phyloP scores from a whole-genome alignment of 192 early-diverging fungal species.

The Entophlyctis luteolus region DNA sequence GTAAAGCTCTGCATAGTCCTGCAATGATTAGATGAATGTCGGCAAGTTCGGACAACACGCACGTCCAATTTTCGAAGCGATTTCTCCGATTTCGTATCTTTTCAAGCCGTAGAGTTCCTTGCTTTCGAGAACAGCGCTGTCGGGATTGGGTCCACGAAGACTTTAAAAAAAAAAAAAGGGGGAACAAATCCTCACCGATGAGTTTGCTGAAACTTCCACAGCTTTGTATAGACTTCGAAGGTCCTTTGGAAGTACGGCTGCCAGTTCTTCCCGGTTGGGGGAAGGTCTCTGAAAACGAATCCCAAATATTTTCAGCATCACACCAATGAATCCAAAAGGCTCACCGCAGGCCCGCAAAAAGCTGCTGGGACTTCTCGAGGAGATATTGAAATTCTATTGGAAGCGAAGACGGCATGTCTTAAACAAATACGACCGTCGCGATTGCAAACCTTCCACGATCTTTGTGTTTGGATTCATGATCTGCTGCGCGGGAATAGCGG shows the following conservation, averaged over 20 bases:
- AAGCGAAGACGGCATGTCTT: neutral
- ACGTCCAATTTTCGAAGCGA: conserved; percentile 97
- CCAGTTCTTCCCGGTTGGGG: conserved; percentile 83
- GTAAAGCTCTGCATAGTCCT: conserved; percentile 41
- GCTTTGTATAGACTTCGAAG: conserved; percentile 94
- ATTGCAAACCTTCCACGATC: conserved; percentile 22
- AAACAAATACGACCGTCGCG: neutral
- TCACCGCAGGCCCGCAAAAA: conserved; percentile 88
- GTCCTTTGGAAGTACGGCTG: conserved; percentile 92
- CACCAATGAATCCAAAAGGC: neutral
- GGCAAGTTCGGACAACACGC: too few relatives aligned
- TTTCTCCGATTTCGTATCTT: conserved; percentile 96
- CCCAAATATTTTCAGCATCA: neutral
- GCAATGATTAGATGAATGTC: neutral
- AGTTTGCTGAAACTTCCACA: conserved; percentile 94
- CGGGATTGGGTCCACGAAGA: neutral
- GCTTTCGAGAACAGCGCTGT: conserved; percentile 78
- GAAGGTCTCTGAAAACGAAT: conserved; percentile 64
- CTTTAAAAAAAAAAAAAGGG: neutral
- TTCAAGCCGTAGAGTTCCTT: conserved; percentile 89
- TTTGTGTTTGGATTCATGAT: conserved; percentile 21
- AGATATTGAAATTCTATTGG: conserved; percentile 84
- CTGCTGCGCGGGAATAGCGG: neutral
- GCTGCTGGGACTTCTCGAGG: conserved; percentile 92
- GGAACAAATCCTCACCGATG: conserved; percentile 58